phyloP scores from a whole-genome alignment of 768 basidiomycete genomes.

The Rhizopogon sp. region DNA sequence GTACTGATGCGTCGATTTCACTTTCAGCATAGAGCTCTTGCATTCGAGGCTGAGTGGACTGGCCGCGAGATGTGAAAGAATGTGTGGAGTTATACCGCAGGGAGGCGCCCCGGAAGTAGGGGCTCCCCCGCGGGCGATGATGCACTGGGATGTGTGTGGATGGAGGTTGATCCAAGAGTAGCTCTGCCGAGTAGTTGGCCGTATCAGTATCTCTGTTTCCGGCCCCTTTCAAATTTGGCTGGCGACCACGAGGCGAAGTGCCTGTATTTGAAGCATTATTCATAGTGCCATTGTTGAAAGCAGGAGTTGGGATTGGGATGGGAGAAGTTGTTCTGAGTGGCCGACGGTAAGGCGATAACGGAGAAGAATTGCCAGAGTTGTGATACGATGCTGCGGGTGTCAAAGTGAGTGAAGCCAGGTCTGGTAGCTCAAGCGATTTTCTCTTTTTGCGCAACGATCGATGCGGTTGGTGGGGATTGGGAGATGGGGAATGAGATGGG shows the following conservation, averaged over 20 bases:
- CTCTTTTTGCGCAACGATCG: conserved; percentile 63
- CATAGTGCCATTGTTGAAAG: conserved; percentile 31
- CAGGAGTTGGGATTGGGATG: conserved; percentile 43
- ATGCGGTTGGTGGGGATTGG: conserved; percentile 43
- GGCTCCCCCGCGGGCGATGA: conserved; percentile 26
- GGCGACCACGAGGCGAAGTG: conserved; percentile 30
- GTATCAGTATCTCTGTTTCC: conserved; percentile 19
- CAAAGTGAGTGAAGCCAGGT: conserved; percentile 52
- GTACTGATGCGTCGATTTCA: conserved; percentile 25
- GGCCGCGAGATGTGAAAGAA: conserved; percentile 32
- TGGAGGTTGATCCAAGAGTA: conserved; percentile 37
- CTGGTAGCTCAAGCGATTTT: conserved; percentile 71
- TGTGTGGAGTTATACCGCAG: conserved; percentile 36
- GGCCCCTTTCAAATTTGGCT: conserved; percentile 25
- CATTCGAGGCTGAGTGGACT: conserved; percentile 33
- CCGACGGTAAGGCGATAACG: conserved; percentile 36
- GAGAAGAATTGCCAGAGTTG: conserved; percentile 34
- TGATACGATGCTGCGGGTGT: conserved; percentile 35
- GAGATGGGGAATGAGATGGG: conserved; percentile 33
- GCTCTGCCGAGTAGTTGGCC: conserved; percentile 31
- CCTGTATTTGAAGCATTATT: conserved; percentile 31
- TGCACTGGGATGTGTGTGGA: conserved; percentile 38
- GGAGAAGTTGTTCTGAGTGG: conserved; percentile 39
- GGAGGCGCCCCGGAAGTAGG: conserved; percentile 30
- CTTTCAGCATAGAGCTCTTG: conserved; percentile 41